Conservation (phyloP, 768 basidiomycete species). For the Termitomyces sp. region DNA sequence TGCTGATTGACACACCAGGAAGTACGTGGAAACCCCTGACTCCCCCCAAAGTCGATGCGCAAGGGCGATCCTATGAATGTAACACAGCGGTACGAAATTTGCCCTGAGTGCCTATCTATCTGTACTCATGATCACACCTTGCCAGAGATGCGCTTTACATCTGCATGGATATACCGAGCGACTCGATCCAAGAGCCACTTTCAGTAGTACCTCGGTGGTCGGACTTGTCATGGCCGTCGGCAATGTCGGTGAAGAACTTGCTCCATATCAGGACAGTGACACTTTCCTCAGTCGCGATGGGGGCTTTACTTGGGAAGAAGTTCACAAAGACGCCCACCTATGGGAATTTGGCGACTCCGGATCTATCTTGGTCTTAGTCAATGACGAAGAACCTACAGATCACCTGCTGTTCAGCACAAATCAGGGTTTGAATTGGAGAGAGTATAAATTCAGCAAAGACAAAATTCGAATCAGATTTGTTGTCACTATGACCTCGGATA, state of each 20-base stretch:
- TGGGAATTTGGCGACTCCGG: conserved; percentile 99
- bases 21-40: conserved; percentile 81
- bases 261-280: conserved; percentile 80
- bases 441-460: conserved; percentile 77
- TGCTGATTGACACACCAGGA: conserved; percentile 33
- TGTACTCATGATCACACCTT: not conserved
- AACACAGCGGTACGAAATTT: conserved; percentile 45
- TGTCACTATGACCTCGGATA: conserved; percentile 86
- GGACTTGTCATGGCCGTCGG: conserved; percentile 96
- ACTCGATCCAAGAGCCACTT: conserved; percentile 84
- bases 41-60: conserved; percentile 74
- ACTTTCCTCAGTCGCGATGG: conserved; percentile 96
- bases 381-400: conserved; percentile 92
- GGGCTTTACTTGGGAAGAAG: conserved; percentile 97
- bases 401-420: conserved; percentile 86
- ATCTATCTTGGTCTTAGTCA: conserved; percentile 87
- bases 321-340: conserved; percentile 95
- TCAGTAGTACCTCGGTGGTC: conserved; percentile 86
- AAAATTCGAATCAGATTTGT: conserved; percentile 70
- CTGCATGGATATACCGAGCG: conserved; percentile 97
- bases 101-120: not conserved
- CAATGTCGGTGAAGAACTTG: conserved; percentile 84
- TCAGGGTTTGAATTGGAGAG: conserved; percentile 81
- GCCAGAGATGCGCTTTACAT: conserved; percentile 78
- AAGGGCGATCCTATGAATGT: conserved; percentile 69